Evolutionary conservation across 2,329 filamentous ascomycete species (phyloP), one percentile per base, ranked within the genome.

Genomic region (Ophiognomonia clavigignenti-juglandacearum): DNA sequence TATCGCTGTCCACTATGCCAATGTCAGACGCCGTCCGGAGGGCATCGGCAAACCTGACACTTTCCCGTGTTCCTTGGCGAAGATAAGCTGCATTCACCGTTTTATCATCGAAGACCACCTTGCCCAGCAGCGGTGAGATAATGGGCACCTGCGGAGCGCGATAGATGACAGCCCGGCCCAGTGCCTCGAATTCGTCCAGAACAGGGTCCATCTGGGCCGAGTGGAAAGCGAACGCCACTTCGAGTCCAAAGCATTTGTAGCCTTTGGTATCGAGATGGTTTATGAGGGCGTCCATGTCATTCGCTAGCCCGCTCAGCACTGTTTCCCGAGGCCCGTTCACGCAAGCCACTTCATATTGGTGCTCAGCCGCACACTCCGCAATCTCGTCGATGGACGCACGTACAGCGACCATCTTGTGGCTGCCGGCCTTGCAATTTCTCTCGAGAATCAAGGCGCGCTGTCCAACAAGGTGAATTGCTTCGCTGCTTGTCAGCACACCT

Each of bases 271-370:
- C 54, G 18, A 69, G 58, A 46, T 59, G 53, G 32, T 57, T 50
- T 7, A 75, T 72, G 14, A 82, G 68, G 4, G 67, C 61, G 4
- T 64, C 57, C 32, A 78, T 66, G 44, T 73, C 64, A 2, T 57
- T 56, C 0, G 67, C 65, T 9, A 60, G 57, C 8, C 74, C 76
- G 19, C 68, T 69, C n/a, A 93, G 71, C 2, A 93, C 88, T 9
- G 83, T 90, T 60, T 89, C 86, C 42, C 80, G 72, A 0, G 83
- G 82, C 0, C 84, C 81, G 56, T 95, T 95, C 61, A 89, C 77
- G 68, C 88, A 93, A 14, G 88, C 84, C 26, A 79, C n/a, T n/a
- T n/a, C n/a, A n/a, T n/a, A n/a, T n/a, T n/a, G n/a, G n/a, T n/a
- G n/a, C n/a, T n/a, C 59, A 31, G 73, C 73, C 20, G 76, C 71